Evolutionary conservation across 305 asterid species (phyloP).

Genomic region (Ruellia speciosa): DNA sequence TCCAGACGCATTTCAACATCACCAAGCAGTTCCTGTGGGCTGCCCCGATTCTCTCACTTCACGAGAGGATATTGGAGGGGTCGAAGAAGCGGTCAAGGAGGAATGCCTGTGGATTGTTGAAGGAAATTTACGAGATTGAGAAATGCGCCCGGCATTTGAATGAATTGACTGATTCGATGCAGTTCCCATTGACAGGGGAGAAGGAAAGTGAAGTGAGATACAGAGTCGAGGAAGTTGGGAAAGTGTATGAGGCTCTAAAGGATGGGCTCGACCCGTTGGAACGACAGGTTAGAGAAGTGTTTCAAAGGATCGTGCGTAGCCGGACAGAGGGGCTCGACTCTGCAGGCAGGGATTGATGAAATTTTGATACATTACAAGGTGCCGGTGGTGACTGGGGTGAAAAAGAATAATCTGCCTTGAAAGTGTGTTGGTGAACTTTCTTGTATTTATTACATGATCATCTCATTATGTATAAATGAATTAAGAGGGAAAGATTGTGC

Average conservation of each 20-base stretch:
- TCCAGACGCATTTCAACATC: slow-evolving; percentile 51
- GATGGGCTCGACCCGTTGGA: slow-evolving; percentile 61
- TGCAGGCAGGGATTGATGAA: slow-evolving; percentile 26
- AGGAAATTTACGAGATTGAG: slow-evolving; percentile 74
- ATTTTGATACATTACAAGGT: neutral
- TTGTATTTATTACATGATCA: slow-evolving; percentile 16
- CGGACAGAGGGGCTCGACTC: slow-evolving; percentile 58
- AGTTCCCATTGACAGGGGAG: slow-evolving; percentile 57
- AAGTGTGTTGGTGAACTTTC: neutral
- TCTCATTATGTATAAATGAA: slow-evolving; percentile 20
- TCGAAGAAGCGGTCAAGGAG: slow-evolving; percentile 64
- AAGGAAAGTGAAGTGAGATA: slow-evolving; percentile 54
- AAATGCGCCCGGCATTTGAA: slow-evolving; percentile 48
- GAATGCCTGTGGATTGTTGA: slow-evolving; percentile 64
- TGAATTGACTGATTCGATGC: slow-evolving; percentile 43
- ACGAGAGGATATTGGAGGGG: slow-evolving; percentile 79
- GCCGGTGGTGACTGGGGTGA: neutral
- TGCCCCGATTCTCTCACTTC: slow-evolving; percentile 46
- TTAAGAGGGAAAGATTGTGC: slow-evolving; percentile 23
- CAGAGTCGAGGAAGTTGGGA: slow-evolving; percentile 49
- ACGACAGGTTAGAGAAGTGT: slow-evolving; percentile 55
- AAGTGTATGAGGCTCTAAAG: slow-evolving; percentile 37
- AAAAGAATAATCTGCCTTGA: neutral
- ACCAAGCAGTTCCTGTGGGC: slow-evolving; percentile 57
- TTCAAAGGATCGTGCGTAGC: slow-evolving; percentile 55